Percentiles rank a stretch among this genome's conserved stretches.
These are phyloP conservation scores for Bassia scoparia DNA, from an alignment of 148 eudicot species.

Conservation along the genomic window DNA sequence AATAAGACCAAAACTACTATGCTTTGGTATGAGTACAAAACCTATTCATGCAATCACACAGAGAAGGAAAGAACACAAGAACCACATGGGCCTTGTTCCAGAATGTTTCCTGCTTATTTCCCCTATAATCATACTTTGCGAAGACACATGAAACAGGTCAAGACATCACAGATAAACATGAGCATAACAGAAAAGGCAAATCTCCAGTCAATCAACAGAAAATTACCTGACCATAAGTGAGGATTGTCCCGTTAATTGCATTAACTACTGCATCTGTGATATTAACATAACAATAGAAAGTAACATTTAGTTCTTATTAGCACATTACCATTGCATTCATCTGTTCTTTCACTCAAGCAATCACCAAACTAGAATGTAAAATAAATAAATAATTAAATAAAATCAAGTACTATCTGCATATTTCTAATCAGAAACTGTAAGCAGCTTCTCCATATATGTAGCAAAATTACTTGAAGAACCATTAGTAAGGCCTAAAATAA, in stretches of 20 bases:
- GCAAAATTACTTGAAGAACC: too few relatives aligned
- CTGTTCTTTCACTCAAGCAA: background rate
- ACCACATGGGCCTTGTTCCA: background rate
- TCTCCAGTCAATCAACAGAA: constrained; percentile 3
- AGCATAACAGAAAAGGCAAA: too few relatives aligned
- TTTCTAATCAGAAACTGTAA: background rate
- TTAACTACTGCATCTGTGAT: constrained; percentile 57
- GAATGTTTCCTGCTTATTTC: too few relatives aligned
- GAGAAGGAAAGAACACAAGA: background rate
- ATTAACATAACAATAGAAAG: background rate
- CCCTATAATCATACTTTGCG: background rate
- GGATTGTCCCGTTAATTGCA: constrained; percentile 72
- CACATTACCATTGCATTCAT: background rate
- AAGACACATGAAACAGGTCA: background rate
- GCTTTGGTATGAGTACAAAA: background rate
- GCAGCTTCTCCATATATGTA: too few relatives aligned
- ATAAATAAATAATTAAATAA: background rate
- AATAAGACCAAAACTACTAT: too few relatives aligned
- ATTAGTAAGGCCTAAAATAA: background rate
- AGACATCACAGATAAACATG: background rate
- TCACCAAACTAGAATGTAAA: too few relatives aligned
- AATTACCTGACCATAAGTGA: constrained; percentile 85
- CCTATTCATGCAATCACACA: background rate
- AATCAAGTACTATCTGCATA: background rate
- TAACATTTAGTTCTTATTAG: constrained; percentile 4